These are phyloP conservation scores for Naganishia onofrii DNA, from an alignment of 768 basidiomycete genomes.

Conservation along the genomic window DNA sequence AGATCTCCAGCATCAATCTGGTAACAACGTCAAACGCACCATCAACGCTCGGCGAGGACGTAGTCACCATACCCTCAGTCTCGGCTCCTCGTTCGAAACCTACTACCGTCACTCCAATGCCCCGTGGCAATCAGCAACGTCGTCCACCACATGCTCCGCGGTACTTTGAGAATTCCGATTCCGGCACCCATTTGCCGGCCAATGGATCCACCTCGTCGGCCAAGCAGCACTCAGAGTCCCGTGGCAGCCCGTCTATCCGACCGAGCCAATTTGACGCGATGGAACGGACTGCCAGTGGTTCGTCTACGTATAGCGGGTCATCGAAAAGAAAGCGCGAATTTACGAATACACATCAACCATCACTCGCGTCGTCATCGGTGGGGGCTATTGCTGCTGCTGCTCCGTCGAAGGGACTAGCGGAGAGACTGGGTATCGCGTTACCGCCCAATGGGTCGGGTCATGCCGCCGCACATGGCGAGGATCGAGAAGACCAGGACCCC, in stretches of 20 bases:
- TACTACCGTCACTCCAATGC: too few relatives aligned
- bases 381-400: background rate
- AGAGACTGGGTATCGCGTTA: slow-evolving; percentile 2
- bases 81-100: too few relatives aligned
- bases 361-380: background rate
- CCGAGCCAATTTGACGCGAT: background rate
- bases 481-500: too few relatives aligned
- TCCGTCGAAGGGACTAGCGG: background rate
- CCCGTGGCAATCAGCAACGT: too few relatives aligned
- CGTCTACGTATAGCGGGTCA: background rate
- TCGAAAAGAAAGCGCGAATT: background rate
- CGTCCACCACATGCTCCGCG: too few relatives aligned
- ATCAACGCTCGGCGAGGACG: background rate
- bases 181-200: too few relatives aligned
- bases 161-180: too few relatives aligned
- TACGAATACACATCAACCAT: background rate
- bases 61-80: too few relatives aligned
- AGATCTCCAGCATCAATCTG: background rate
- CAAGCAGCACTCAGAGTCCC: background rate
- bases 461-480: background rate
- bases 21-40: background rate
- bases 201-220: background rate
- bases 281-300: slow-evolving; percentile 2
- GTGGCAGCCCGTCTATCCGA: background rate
- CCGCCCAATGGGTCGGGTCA: background rate